Percentiles rank a stretch among this genome's conserved stretches.
phyloP scores from a whole-genome alignment of 805 yeast genomes.

The Naumovozyma castellii region DNA sequence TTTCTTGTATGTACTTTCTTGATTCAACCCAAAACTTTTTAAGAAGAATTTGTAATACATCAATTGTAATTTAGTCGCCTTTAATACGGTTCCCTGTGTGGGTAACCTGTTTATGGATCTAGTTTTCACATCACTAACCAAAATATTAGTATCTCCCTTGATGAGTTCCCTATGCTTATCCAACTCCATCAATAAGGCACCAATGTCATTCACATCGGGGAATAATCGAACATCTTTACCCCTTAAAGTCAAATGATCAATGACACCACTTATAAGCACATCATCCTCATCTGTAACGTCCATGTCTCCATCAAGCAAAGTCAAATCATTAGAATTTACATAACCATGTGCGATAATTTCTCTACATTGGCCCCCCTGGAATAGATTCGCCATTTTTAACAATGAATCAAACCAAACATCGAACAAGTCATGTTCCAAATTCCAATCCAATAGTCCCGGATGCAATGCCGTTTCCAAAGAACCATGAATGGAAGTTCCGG shows the following conservation, averaged over 20 bases:
- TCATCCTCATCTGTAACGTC: constrained; percentile 13
- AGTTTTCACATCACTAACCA: constrained; percentile 54
- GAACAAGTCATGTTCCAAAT: constrained; percentile 12
- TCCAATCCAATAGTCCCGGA: constrained; percentile 19
- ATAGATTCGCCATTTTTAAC: constrained; percentile 34
- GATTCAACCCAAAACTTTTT: constrained; percentile 28
- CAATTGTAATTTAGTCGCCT: constrained; percentile 49
- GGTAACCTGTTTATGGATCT: constrained; percentile 40
- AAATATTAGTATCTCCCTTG: constrained; percentile 16
- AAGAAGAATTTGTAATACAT: constrained; percentile 47
- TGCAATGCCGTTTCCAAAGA: constrained; percentile 41
- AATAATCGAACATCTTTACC: not conserved
- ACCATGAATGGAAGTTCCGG: constrained; percentile 42
- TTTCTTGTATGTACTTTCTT: constrained; percentile 32
- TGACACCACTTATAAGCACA: constrained; percentile 52
- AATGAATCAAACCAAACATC: constrained; percentile 37
- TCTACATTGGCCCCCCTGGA: constrained; percentile 42
- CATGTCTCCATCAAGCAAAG: not conserved
- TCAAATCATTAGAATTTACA: constrained; percentile 26
- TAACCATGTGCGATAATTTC: constrained; percentile 53
- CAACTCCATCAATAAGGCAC: not conserved
- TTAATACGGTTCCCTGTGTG: constrained; percentile 38
- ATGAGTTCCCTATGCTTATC: not conserved
- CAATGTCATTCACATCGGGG: not conserved
- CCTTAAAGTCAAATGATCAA: constrained; percentile 40